Conservation (phyloP, 2,329 filamentous ascomycete genomes). For the Apiospora kogelbergensis region DNA sequence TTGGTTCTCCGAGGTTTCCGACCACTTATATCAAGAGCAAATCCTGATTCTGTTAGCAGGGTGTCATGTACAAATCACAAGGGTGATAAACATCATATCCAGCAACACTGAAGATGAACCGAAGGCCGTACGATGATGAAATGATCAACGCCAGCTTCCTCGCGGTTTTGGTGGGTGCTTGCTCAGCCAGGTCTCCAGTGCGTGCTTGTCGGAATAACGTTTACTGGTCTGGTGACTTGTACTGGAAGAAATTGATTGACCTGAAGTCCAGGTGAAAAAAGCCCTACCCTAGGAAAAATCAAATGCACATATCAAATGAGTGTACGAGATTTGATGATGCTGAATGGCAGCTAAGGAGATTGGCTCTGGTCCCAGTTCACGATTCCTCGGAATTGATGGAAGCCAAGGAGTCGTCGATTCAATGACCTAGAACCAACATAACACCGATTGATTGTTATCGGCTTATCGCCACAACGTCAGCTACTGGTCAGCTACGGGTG, state of each 20-base stretch:
- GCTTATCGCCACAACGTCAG: neutral
- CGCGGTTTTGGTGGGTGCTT: neutral
- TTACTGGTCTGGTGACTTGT: slow-evolving; percentile 3
- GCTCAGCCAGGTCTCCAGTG: neutral
- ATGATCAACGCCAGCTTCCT: neutral
- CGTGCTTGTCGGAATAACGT: slow-evolving; percentile 2
- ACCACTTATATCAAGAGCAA: neutral
- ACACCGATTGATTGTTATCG: neutral
- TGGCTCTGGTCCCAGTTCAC: neutral
- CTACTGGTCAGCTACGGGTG: neutral
- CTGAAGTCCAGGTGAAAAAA: slow-evolving; percentile 2
- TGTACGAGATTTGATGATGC: neutral
- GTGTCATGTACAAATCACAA: slow-evolving; percentile 4
- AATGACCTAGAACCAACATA: neutral
- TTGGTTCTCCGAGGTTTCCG: neutral
- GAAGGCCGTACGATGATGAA: neutral
- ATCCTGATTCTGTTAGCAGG: slow-evolving; percentile 3
- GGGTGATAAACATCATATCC: slow-evolving; percentile 8
- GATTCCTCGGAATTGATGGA: slow-evolving; percentile 1
- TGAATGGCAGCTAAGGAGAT: neutral
- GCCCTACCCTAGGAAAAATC: slow-evolving; percentile 1
- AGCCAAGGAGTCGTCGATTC: neutral
- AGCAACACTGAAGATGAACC: slow-evolving; percentile 2
- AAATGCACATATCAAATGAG: neutral
- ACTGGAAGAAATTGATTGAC: slow-evolving; percentile 8